Evolutionary conservation across 2,329 filamentous ascomycete species (phyloP), one percentile per base, ranked within the genome.

Genomic region (Pseudogymnoascus sp.): DNA sequence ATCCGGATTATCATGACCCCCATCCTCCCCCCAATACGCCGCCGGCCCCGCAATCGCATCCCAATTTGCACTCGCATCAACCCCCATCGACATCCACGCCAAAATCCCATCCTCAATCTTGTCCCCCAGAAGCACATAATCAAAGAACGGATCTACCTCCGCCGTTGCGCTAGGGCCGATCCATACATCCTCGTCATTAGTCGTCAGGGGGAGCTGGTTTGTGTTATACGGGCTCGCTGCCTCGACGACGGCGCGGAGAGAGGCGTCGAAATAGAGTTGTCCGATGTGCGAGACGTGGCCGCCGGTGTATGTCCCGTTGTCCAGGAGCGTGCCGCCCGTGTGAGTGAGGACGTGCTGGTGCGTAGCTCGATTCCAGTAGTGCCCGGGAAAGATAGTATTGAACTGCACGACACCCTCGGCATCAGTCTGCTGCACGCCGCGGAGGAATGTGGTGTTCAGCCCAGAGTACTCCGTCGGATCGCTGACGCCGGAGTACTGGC

Each of bases 251-350:
- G 69, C 64, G 64, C 81, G 76, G 15, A 85, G 77, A 62, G 76
- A 74, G 65, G 84, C 78, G 67, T 88, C 84, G 62, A 85, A 81
- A 75, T 83, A 85, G 58, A 84, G 71, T 68, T 86, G 82, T 5
- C 82, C 82, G 33, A 84, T 78, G 71, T 85, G 81, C 0, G 79
- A 77, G 5, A 80, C 77, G 58, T 78, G 77, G 8, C 80, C 78
- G 61, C 77, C 79, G 12, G 72, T 70, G 63, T 81, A 75, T 65
- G 77, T 77, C 70, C 82, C 66, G 48, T 74, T 74, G 1, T 59
- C 17, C 21, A 70, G 42, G 3, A 71, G 35, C 1, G 65, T 70
- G 12, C 67, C 69, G 33, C 70, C 69, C n/a, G 64, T 41, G 60
- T 77, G 76, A 0, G 74, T 73, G 13, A 78, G 66, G 9, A 78